Evolutionary conservation across 2,329 filamentous ascomycete species (phyloP).

Genomic region (Alternaria longipes): DNA sequence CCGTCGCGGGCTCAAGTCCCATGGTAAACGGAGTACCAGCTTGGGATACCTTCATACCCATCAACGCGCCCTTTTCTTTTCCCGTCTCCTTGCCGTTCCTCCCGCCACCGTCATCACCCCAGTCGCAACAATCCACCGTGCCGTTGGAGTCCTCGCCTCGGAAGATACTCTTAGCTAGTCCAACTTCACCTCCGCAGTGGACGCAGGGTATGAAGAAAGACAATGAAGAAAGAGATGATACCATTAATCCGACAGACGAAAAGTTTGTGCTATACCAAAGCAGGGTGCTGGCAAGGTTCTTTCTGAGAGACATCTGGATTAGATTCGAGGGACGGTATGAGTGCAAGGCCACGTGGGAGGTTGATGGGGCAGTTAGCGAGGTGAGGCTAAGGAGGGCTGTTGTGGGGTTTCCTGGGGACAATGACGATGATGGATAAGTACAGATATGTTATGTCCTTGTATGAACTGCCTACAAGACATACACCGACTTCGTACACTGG

Average conservation of each 20-base stretch:
- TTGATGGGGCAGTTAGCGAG: constrained; percentile 10
- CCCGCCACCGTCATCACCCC: neutral
- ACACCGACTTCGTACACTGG: neutral
- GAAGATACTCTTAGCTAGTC: neutral
- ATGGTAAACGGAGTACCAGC: constrained; percentile 7
- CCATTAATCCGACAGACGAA: constrained; percentile 5
- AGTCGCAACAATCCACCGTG: neutral
- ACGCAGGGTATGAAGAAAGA: neutral
- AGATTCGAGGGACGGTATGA: constrained; percentile 16
- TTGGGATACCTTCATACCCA: constrained; percentile 20
- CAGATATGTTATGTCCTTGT: neutral
- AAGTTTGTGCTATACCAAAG: constrained; percentile 27
- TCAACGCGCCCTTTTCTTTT: neutral
- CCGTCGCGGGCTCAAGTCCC: constrained; percentile 6
- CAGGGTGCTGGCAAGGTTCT: constrained; percentile 17
- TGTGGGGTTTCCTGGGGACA: constrained; percentile 11
- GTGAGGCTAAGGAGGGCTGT: constrained; percentile 17
- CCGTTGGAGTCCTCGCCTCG: neutral
- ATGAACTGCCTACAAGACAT: too few species aligned
- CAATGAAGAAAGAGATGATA: neutral
- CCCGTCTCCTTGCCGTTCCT: neutral
- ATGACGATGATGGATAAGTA: constrained; percentile 1
- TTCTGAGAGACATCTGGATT: constrained; percentile 23
- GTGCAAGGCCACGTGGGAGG: constrained; percentile 23
- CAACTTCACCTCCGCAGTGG: neutral